Evolutionary conservation across 2,329 filamentous ascomycete genomes (phyloP).

Genomic region (Scedosporium apiospermum): DNA sequence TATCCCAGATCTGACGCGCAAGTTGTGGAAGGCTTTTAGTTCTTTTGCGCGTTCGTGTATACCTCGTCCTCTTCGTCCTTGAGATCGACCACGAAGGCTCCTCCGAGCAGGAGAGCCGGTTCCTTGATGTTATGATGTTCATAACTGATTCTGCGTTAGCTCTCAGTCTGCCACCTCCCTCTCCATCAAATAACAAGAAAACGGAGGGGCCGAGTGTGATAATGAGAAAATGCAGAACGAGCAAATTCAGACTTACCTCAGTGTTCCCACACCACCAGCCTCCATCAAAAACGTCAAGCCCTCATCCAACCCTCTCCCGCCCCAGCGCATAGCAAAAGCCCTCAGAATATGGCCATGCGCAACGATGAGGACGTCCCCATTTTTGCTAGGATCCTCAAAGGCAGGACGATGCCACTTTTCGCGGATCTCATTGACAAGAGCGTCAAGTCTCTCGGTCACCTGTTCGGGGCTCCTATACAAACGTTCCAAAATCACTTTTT

Average conservation of each 20-base stretch:
- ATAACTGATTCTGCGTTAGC: conserved; percentile 42
- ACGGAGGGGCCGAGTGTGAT: background rate
- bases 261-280: conserved; percentile 71
- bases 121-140: conserved; percentile 71
- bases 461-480: conserved; percentile 55
- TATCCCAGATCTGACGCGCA: background rate
- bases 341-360: conserved; percentile 86
- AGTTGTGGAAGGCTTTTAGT: background rate
- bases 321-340: conserved; percentile 83
- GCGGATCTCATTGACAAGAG: conserved; percentile 66
- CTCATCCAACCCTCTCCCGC: conserved; percentile 60
- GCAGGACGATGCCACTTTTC: conserved; percentile 52
- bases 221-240: background rate
- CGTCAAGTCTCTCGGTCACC: conserved; percentile 63
- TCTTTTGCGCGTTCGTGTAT: conserved; percentile 2
- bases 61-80: conserved; percentile 15
- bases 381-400: conserved; percentile 35
- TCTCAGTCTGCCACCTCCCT: background rate
- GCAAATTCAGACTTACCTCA: conserved; percentile 47
- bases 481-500: background rate
- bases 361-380: conserved; percentile 49
- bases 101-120: conserved; percentile 69
- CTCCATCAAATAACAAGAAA: conserved; percentile 5
- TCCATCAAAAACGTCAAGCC: conserved; percentile 78
- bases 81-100: conserved; percentile 51